Percentiles rank a stretch among this genome's conserved stretches.
Evolutionary conservation across 2,329 filamentous ascomycete species (phyloP).

Genomic region (Trichophaea hybrida): DNA sequence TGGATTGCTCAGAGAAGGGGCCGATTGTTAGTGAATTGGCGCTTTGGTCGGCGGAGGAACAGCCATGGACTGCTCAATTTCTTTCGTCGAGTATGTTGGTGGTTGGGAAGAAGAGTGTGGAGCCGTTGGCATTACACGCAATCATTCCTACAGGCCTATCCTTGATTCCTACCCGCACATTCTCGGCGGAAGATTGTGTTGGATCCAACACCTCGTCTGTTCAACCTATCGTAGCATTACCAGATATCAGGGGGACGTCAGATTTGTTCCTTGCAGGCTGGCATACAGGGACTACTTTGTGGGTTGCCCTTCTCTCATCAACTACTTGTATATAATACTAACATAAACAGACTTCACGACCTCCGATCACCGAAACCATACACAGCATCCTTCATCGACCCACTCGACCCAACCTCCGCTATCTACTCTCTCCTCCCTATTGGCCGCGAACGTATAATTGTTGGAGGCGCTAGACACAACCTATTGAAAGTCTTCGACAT

Average conservation of each 20-base stretch:
- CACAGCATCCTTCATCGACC: slow-evolving; percentile 40
- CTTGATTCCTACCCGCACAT: slow-evolving; percentile 31
- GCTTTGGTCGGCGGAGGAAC: slow-evolving; percentile 22
- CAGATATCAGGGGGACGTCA: slow-evolving; percentile 29
- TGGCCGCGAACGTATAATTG: slow-evolving; percentile 43
- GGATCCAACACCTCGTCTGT: slow-evolving; percentile 26
- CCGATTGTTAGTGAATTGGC: slow-evolving; percentile 27
- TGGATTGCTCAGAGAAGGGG: slow-evolving; percentile 4
- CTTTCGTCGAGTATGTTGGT: slow-evolving; percentile 39
- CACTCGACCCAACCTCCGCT: slow-evolving; percentile 40
- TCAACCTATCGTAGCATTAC: slow-evolving; percentile 35
- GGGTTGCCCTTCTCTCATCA: slow-evolving; percentile 6
- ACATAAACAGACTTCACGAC: slow-evolving; percentile 39
- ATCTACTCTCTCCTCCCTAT: slow-evolving; percentile 46
- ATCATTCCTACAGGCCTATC: slow-evolving; percentile 36
- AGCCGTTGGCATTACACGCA: slow-evolving; percentile 38
- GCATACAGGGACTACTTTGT: slow-evolving; percentile 41
- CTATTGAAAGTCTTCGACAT: slow-evolving; percentile 50
- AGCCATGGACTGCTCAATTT: slow-evolving; percentile 40
- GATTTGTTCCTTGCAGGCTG: slow-evolving; percentile 46
- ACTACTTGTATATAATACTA: neutral
- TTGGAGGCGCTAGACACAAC: slow-evolving; percentile 43
- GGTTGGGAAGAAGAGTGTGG: slow-evolving; percentile 35
- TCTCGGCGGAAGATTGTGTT: slow-evolving; percentile 28
- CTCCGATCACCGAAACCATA: slow-evolving; percentile 39